Base-by-base conservation (phyloP, 2,329 filamentous ascomycete species). In the Penicillium italicum region DNA sequence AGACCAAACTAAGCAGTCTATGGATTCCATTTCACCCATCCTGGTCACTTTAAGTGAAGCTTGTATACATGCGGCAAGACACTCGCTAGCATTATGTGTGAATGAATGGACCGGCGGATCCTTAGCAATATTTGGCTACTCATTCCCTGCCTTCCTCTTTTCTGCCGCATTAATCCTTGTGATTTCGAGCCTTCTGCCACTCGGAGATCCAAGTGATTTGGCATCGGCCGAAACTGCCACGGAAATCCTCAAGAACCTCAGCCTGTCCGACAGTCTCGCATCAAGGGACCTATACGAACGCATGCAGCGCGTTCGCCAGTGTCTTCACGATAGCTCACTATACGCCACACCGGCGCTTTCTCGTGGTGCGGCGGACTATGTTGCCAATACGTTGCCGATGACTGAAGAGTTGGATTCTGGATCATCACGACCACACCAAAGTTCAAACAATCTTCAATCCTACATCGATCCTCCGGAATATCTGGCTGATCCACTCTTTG, bases 61-160 rank as follows among this genome's bases (percentile, higher is more conserved):
- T 20, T 72, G 70, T 40, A 66, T 71, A 28, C 63, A 69, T 16
- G 61, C 69, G 14, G 69, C 69, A 14, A 58, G 69, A 16, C 64
- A 67, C 26, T 69, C 69, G 4, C 62, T 71, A 28, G 45, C 60
- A 16, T 54, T 72, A 28, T 62, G 70, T 30, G 51, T 65, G 20
- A 64, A 69, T n/a, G 61, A 69, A 56, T 72, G 69, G 69, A 66
- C 69, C 9, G 64, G 65, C 48, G 68, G 67, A 5, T 66, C 65
- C 4, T 53, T 71, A 0, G 63, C 68, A 9, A 60, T 67, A 44
- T 69, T 65, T 45, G 69, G 69, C 31, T 72, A 69, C 48, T 67
- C 66, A 34, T 67, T 71, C 26, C 66, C 69, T 5, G 65, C 66
- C n/a, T 70, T 65, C 22, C 51, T 72, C n/a, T 72, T 72, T 56